Base-by-base conservation (phyloP, 73 alveolate species). In the Paraurostyla sp. region DNA sequence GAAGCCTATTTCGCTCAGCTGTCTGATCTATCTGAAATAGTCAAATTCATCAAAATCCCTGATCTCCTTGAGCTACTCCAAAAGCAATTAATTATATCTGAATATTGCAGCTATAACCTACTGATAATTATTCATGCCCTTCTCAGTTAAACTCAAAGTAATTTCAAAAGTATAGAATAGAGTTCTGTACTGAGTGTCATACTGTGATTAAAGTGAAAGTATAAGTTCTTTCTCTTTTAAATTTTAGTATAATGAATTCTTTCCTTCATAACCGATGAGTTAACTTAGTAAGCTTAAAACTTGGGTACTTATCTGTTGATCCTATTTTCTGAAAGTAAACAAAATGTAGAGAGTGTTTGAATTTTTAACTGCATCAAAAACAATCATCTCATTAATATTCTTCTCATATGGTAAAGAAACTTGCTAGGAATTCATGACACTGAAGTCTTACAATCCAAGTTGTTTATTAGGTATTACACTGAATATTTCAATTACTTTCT, bases 31-130 rank as follows among this genome's bases (percentile, higher is more conserved):
- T 32, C 78, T 40, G 25, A 83, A 83, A 42, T 35, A 62, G 56
- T 60, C 71, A 45, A 83, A 83, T 23, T 83, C 91, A 27, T 83
- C 76, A 16, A 32, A 51, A 51, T 51, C 71, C 54, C 52, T 57
- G 0, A 29, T 0, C 0, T 23, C 6, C 42, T 32, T 73, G 0
- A 36, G 27, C 32, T 38, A 29, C 4, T 32, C 68, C 18, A 25
- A 15, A 4, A 81, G 36, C 0, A 40, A 18, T 15, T 81, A 15
- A 23, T 58, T 36, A 42, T 41, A 83, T 7, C 40, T 54, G 29
- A 60, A 83, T 50, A 83, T 27, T 1, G 43, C 68, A n/a, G 91
- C 85, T 0, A 62, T 49, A 0, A 62, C 85, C 15, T 22, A 0
- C 59, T 83, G n/a, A 29, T 42, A 83, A 20, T 59, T 0, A 11